Evolutionary conservation across 371 early-diverging fungal species (phyloP).

Genomic region (Rhizopus arrhizus): DNA sequence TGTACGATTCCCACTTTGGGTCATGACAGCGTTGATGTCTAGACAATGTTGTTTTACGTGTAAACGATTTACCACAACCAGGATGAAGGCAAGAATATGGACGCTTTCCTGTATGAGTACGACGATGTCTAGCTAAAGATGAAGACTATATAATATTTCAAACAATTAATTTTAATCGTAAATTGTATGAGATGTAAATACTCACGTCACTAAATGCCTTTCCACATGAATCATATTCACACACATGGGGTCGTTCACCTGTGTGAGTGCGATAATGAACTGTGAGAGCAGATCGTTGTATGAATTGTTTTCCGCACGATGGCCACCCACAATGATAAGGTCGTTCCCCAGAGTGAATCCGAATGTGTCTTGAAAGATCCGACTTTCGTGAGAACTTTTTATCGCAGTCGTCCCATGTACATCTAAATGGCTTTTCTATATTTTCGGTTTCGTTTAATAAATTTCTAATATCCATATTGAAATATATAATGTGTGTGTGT

Average conservation of each 20-base stretch:
- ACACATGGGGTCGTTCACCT: slow-evolving; percentile 78
- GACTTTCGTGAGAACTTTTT: slow-evolving; percentile 82
- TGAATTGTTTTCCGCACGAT: slow-evolving; percentile 74
- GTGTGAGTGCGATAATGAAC: slow-evolving; percentile 81
- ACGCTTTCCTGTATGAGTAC: slow-evolving; percentile 54
- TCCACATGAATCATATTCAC: slow-evolving; percentile 60
- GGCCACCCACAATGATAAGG: slow-evolving; percentile 67
- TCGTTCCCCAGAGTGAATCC: slow-evolving; percentile 76
- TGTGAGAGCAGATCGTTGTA: slow-evolving; percentile 80
- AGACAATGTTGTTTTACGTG: slow-evolving; percentile 70
- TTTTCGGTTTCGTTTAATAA: slow-evolving; percentile 41
- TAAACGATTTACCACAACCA: slow-evolving; percentile 62
- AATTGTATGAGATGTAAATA: slow-evolving; percentile 6
- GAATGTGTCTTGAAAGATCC: slow-evolving; percentile 73
- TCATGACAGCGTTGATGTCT: slow-evolving; percentile 65
- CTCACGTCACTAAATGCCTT: slow-evolving; percentile 66
- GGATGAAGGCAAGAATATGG: slow-evolving; percentile 50
- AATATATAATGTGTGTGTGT: neutral
- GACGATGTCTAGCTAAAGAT: slow-evolving; percentile 49
- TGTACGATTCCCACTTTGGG: slow-evolving; percentile 33
- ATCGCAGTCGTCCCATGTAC: slow-evolving; percentile 65
- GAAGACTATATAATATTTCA: slow-evolving; percentile 34
- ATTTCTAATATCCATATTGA: slow-evolving; percentile 52
- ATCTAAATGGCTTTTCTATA: slow-evolving; percentile 58
- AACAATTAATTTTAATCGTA: neutral